Percentiles rank a stretch among this genome's conserved stretches.
Conservation (phyloP, 441 rosid species). For the Pelargonium australe region DNA sequence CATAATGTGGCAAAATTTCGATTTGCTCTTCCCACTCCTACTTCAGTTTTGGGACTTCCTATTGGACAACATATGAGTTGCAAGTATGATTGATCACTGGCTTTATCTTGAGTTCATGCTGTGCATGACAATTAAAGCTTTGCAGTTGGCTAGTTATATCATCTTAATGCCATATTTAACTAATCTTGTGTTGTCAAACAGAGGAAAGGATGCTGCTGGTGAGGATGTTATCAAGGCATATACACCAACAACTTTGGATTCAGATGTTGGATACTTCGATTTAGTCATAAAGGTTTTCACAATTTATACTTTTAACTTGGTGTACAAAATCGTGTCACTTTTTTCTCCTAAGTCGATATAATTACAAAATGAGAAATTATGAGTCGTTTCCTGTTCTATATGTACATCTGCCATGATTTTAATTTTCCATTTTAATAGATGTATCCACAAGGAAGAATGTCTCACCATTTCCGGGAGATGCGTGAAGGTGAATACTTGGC, state of each 20-base stretch:
- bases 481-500: constrained; percentile 39
- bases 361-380: not conserved
- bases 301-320: not conserved
- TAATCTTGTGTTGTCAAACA: constrained; percentile 11
- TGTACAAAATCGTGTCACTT: not conserved
- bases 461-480: constrained; percentile 47
- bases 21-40: constrained; percentile 41
- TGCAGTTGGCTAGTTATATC: not conserved
- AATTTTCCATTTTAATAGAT: constrained; percentile 19
- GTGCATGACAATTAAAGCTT: constrained; percentile 8
- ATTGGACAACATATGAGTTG: constrained; percentile 49
- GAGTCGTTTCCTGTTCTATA: not conserved
- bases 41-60: constrained; percentile 44
- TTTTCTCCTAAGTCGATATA: not conserved
- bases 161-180: not conserved
- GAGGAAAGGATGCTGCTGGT: constrained; percentile 29
- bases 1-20: constrained; percentile 44
- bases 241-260: constrained; percentile 37
- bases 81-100: constrained; percentile 27
- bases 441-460: constrained; percentile 53
- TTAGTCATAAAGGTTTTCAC: constrained; percentile 30
- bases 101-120: not conserved
- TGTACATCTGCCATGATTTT: not conserved
- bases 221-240: constrained; percentile 28
- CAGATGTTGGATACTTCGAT: constrained; percentile 34